Percentiles rank a stretch among this genome's conserved stretches.
These are phyloP conservation scores for Mytilinidion resinicola DNA, from an alignment of 495 filamentous ascomycete species.

Conservation along the genomic window DNA sequence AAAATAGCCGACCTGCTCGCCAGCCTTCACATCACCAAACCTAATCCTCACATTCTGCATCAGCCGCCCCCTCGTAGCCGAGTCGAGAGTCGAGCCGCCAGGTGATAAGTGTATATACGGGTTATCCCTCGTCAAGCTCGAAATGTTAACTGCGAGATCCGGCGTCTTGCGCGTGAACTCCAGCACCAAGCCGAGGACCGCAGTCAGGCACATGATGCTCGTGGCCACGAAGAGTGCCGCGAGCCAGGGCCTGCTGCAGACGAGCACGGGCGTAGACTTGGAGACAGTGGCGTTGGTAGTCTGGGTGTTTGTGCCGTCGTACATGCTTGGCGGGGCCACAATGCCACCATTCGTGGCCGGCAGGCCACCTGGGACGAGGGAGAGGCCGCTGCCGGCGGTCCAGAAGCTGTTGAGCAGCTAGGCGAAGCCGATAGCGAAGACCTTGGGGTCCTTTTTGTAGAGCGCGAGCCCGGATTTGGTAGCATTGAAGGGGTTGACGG, in stretches of 20 bases:
- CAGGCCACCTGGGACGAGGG: background rate
- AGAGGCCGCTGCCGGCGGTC: constrained; percentile 5
- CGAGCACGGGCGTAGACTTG: background rate
- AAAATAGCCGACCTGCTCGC: constrained; percentile 14
- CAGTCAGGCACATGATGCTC: constrained; percentile 10
- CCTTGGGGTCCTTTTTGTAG: background rate
- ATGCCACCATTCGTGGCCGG: background rate
- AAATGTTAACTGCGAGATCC: constrained; percentile 19
- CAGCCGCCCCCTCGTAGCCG: constrained; percentile 4
- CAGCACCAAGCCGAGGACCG: constrained; percentile 7
- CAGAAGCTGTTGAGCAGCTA: constrained; percentile 20
- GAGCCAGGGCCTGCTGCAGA: constrained; percentile 12
- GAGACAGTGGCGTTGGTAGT: constrained; percentile 5
- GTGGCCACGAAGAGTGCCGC: constrained; percentile 14
- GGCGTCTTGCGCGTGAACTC: constrained; percentile 12
- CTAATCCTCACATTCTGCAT: constrained; percentile 12
- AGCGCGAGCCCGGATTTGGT: background rate
- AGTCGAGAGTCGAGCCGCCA: constrained; percentile 11
- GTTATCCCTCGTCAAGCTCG: constrained; percentile 21
- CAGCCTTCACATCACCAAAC: constrained; percentile 10
- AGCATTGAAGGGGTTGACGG: constrained; percentile 7
- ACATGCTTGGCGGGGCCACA: background rate
- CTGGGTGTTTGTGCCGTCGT: background rate
- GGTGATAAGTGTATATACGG: constrained; percentile 12
- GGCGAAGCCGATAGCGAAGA: constrained; percentile 11